These are phyloP conservation scores for Diaporthe velutina DNA, from an alignment of 2,329 filamentous ascomycete genomes.

Conservation along the genomic window DNA sequence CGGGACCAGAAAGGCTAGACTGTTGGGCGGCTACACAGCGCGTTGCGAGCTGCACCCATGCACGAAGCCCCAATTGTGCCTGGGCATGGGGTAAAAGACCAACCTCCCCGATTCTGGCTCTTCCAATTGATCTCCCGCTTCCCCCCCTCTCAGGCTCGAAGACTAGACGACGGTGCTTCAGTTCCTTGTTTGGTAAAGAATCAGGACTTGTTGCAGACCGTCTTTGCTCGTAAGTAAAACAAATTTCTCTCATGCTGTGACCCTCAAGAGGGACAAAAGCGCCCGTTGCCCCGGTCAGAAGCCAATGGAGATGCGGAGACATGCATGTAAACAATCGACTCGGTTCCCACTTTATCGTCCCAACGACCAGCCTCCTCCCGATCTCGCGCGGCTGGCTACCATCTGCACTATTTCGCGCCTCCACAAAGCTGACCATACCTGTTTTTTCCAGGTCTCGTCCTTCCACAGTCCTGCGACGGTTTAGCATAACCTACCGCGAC, in stretches of 20 bases:
- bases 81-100: slow-evolving; percentile 34
- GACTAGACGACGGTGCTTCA: slow-evolving; percentile 5
- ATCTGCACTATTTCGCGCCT: slow-evolving; percentile 32
- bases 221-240: slow-evolving; percentile 34
- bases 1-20: slow-evolving; percentile 33
- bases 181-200: background rate
- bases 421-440: slow-evolving; percentile 42
- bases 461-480: slow-evolving; percentile 41
- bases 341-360: slow-evolving; percentile 35
- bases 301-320: slow-evolving; percentile 31
- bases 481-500: slow-evolving; percentile 50
- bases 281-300: slow-evolving; percentile 10
- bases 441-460: slow-evolving; percentile 49
- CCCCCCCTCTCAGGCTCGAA: slow-evolving; percentile 27
- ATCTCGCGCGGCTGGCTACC: slow-evolving; percentile 19
- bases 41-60: slow-evolving; percentile 32
- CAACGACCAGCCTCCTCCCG: slow-evolving; percentile 39
- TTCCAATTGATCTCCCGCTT: slow-evolving; percentile 29
- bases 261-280: background rate
- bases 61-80: slow-evolving; percentile 32
- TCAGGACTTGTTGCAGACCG: slow-evolving; percentile 12
- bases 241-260: background rate
- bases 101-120: slow-evolving; percentile 38
- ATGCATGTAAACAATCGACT: slow-evolving; percentile 39
- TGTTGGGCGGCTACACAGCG: background rate